phyloP scores from a whole-genome alignment of 2,329 filamentous ascomycete genomes.

The Monosporascus sp. region DNA sequence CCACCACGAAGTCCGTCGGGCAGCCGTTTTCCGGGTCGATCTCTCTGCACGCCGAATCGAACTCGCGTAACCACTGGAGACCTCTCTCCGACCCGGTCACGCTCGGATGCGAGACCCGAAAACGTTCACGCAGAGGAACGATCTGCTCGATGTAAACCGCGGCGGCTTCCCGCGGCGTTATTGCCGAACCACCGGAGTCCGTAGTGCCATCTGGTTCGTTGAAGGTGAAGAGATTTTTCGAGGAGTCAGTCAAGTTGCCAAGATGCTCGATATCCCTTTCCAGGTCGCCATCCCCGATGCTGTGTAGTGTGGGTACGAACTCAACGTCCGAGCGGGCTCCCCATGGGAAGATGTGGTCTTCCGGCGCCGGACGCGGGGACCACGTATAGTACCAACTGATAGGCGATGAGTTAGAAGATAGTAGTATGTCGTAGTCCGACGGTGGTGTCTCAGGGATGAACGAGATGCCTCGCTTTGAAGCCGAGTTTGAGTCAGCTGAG shows the following conservation, averaged over 20 bases:
- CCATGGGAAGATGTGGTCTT: slow-evolving; percentile 12
- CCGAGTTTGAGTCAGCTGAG: background rate
- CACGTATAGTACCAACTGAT: slow-evolving; percentile 39
- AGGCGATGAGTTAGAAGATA: slow-evolving; percentile 28
- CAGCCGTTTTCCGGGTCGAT: slow-evolving; percentile 30
- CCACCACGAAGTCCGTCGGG: slow-evolving; percentile 34
- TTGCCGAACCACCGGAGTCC: slow-evolving; percentile 32
- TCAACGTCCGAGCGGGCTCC: slow-evolving; percentile 20
- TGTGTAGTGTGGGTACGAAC: slow-evolving; percentile 34
- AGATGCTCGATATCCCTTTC: slow-evolving; percentile 20
- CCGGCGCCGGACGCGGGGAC: slow-evolving; percentile 26
- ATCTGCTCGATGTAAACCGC: slow-evolving; percentile 31
- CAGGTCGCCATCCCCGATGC: slow-evolving; percentile 25
- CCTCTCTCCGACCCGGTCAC: slow-evolving; percentile 34
- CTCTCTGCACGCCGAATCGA: slow-evolving; percentile 35
- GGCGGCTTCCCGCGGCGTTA: slow-evolving; percentile 33
- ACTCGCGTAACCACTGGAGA: slow-evolving; percentile 33
- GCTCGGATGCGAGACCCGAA: slow-evolving; percentile 35
- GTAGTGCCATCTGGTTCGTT: slow-evolving; percentile 37
- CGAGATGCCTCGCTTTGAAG: slow-evolving; percentile 22
- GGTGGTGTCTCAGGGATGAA: slow-evolving; percentile 16
- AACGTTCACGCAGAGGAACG: slow-evolving; percentile 28
- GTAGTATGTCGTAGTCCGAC: slow-evolving; percentile 28
- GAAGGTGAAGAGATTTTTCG: slow-evolving; percentile 34
- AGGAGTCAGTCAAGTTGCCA: slow-evolving; percentile 23